Base-by-base conservation (phyloP, 768 basidiomycete genomes). In the Collybia sp. region DNA sequence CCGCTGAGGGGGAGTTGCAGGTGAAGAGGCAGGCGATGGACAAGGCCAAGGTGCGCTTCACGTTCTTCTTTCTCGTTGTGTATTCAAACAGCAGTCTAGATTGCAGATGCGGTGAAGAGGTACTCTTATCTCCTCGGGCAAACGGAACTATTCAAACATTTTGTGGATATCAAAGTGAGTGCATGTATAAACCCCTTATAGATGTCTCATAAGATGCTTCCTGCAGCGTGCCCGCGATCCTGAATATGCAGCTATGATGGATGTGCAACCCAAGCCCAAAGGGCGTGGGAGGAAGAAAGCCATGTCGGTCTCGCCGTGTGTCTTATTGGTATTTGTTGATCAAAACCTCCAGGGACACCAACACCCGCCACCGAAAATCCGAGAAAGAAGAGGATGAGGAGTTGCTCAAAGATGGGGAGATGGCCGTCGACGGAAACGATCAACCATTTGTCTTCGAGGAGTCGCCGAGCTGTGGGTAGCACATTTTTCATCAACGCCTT, bases 341-440 rank as follows among this genome's bases (percentile, higher is more conserved):
- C 38, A 55, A 11, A 9, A 31, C 12, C 40, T 47, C 12, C 53
- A 92, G 88, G 44, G 91, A 89, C 51, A 79, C 83, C 41, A 82
- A 63, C 41, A 77, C 85, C 19, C 85, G 94, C 9, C 92, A 93
- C 58, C 82, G 95, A 44, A 96, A 93, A 64, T 93, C 91, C 0
- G 96, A 99, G 65, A 96, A 96, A 66, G 96, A 99, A 58, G 96
- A 98, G 63, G 96, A 98, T 45, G 93, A 95, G 52, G 95, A 99
- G 66, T 58, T 99, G 58, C 65, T 98, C 35, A 89, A 93, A 58
- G 90, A 90, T 40, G 87, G 85, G 6, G 89, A 91, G 54, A 72
- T 83, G 32, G 87, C 80, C 13, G 81, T 78, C 8, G 86, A 83
- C 47, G 90, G 89, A 2, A 82, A 85, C 52, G 93, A 96, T 55